Evolutionary conservation across 2,329 filamentous ascomycete species (phyloP).

Genomic region (Dactylonectria estremocensis): DNA sequence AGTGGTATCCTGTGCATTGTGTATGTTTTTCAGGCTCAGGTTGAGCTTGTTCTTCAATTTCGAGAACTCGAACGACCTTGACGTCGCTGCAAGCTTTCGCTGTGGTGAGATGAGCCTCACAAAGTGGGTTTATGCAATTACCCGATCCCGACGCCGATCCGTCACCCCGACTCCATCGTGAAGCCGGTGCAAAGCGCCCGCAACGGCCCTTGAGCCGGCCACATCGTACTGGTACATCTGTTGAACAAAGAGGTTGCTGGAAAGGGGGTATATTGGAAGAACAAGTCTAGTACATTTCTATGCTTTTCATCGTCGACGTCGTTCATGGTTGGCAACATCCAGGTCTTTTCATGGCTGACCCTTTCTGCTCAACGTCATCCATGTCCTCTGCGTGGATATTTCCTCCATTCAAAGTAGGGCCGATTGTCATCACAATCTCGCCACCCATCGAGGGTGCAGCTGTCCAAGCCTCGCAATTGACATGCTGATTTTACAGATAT

Average conservation of each 20-base stretch:
- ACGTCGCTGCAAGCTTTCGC: constrained; percentile 38
- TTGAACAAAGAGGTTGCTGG: constrained; percentile 10
- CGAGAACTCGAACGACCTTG: constrained; percentile 35
- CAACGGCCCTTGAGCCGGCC: constrained; percentile 14
- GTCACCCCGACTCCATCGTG: constrained; percentile 17
- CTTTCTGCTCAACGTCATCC: constrained; percentile 17
- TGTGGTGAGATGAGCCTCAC: constrained; percentile 34
- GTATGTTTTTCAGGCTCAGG: constrained; percentile 36
- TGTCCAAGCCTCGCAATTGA: constrained; percentile 11
- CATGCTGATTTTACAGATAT: constrained; percentile 54
- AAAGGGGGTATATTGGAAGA: constrained; percentile 36
- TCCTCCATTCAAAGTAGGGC: constrained; percentile 16
- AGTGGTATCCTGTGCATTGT: constrained; percentile 52
- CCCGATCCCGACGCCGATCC: constrained; percentile 43
- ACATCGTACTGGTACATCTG: constrained; percentile 16
- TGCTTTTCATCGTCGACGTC: constrained; percentile 5
- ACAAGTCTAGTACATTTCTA: constrained; percentile 23
- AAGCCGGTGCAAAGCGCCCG: constrained; percentile 39
- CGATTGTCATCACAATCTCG: constrained; percentile 27
- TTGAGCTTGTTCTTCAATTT: constrained; percentile 40
- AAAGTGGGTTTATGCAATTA: constrained; percentile 52
- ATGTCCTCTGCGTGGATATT: constrained; percentile 24
- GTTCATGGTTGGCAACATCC: not conserved
- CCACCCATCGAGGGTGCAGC: constrained; percentile 16
- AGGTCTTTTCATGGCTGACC: not conserved